Evolutionary conservation across 2,329 filamentous ascomycete genomes (phyloP), one percentile per base, ranked within the genome.

Genomic region (Penicillium sp.): DNA sequence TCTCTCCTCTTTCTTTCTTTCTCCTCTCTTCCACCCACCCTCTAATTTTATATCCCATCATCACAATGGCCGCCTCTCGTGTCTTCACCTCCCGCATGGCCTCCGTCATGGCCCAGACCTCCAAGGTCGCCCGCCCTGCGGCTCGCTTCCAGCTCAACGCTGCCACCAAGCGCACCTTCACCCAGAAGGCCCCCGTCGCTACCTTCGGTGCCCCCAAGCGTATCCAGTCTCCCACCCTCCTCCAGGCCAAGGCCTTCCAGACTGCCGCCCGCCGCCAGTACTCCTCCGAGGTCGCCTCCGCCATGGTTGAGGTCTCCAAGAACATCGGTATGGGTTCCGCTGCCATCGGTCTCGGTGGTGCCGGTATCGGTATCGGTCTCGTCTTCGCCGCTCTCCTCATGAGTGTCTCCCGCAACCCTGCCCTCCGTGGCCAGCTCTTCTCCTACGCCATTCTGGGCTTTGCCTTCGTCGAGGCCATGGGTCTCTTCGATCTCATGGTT

Each of bases 381-480:
- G 91, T 95, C 77, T 95, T 95, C 86, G 90, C 89, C 76, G 87
- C 90, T 74, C 90, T 95, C 77, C 85, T 95, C 76, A 87, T 90
- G 81, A 87, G 87, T 82, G 90, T 94, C 78, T 90, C 91, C 83
- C 90, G 91, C 83, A 96, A 96, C 90, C 91, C 91, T 75, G 89
- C 89, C 76, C 90, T 95, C 83, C 89, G 90, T 83, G 91, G 90
- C 78, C 91, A 95, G 86, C 90, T 96, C 75, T 96, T 94, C 89
- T 90, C 89, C 70, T 93, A 94, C 83, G 90, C 90, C 86, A 93
- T 94, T 89, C 83, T 94, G 76, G 90, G 91, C 83, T 94, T 94
- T 83, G 91, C 90, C 77, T 94, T 94, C 88, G 90, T 92, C 80
- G 91, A 94, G 80, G 90, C 91, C 82, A 74, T 74, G 55, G 72